Percentiles rank a stretch among this genome's conserved stretches.
Evolutionary conservation across 78 protist genomes (phyloP).

Genomic region (Ministeria vibrans): DNA sequence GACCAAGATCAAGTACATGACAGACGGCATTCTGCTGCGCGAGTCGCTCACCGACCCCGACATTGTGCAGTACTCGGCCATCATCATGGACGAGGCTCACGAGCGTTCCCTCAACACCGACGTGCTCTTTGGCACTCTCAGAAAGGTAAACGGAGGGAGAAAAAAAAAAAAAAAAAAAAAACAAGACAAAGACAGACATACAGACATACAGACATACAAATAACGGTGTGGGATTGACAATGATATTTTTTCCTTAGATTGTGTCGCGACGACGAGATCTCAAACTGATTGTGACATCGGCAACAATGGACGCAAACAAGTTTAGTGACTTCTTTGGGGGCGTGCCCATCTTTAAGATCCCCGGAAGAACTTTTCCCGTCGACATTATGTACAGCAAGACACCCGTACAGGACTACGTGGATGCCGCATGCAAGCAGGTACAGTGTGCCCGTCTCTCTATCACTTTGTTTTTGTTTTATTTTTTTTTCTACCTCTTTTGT

Average conservation of each 20-base stretch:
- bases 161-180: too few relatives aligned
- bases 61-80: conserved; percentile 68
- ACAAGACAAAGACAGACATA: too few relatives aligned
- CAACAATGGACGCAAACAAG: conserved; percentile 96
- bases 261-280: conserved; percentile 67
- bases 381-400: conserved; percentile 66
- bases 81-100: conserved; percentile 98
- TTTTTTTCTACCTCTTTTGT: too few relatives aligned
- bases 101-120: conserved; percentile 97
- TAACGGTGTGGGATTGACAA: too few relatives aligned
- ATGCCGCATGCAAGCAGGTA: conserved; percentile 84
- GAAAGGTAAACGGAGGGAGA: too few relatives aligned
- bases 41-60: conserved; percentile 75
- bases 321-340: conserved; percentile 89
- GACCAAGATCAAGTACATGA: conserved; percentile 92
- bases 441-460: background rate
- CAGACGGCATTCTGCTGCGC: conserved; percentile 93
- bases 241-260: background rate
- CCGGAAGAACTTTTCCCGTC: conserved; percentile 96
- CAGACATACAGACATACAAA: too few relatives aligned
- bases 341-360: conserved; percentile 73
- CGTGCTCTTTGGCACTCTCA: conserved; percentile 85
- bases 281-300: conserved; percentile 97
- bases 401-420: conserved; percentile 79
- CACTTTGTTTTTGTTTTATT: conserved; percentile 1